Evolutionary conservation across 805 yeast genomes (phyloP).

Genomic region (Alloascoidea africana): DNA sequence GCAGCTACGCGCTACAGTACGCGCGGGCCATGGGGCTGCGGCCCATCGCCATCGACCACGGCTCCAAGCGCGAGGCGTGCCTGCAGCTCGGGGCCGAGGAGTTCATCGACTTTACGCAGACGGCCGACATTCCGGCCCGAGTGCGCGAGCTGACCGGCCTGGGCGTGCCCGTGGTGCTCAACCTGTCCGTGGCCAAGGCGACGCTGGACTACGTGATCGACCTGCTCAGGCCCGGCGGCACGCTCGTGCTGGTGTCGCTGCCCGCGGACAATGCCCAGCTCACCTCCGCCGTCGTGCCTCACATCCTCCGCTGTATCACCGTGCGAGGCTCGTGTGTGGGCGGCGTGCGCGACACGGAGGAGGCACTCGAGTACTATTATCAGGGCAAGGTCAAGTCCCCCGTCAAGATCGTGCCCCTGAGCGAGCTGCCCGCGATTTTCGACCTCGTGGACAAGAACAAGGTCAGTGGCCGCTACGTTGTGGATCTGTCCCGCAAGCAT

Average conservation of each 20-base stretch:
- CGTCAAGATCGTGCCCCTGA: constrained; percentile 38
- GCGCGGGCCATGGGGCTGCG: constrained; percentile 63
- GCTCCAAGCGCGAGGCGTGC: constrained; percentile 42
- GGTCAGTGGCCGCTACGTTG: constrained; percentile 50
- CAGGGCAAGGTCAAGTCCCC: constrained; percentile 39
- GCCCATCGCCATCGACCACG: constrained; percentile 63
- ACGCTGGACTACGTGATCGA: constrained; percentile 15
- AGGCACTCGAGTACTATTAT: constrained; percentile 38
- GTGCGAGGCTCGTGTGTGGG: constrained; percentile 48
- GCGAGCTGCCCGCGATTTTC: constrained; percentile 31
- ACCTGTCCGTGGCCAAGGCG: constrained; percentile 40
- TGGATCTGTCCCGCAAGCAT: constrained; percentile 14
- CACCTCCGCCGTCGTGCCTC: constrained; percentile 33
- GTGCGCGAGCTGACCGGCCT: constrained; percentile 34
- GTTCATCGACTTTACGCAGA: constrained; percentile 37
- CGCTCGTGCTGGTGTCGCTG: constrained; percentile 44
- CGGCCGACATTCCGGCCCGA: constrained; percentile 34
- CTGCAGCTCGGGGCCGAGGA: constrained; percentile 47
- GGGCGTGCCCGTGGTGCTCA: constrained; percentile 58
- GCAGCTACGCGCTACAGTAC: constrained; percentile 61
- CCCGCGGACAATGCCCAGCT: constrained; percentile 42
- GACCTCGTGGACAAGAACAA: constrained; percentile 45
- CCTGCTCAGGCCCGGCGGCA: constrained; percentile 33
- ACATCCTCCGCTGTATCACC: constrained; percentile 37
- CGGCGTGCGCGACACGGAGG: constrained; percentile 43